Evolutionary conservation across 2,329 filamentous ascomycete species (phyloP).

Genomic region (Aureobasidium uvarum): DNA sequence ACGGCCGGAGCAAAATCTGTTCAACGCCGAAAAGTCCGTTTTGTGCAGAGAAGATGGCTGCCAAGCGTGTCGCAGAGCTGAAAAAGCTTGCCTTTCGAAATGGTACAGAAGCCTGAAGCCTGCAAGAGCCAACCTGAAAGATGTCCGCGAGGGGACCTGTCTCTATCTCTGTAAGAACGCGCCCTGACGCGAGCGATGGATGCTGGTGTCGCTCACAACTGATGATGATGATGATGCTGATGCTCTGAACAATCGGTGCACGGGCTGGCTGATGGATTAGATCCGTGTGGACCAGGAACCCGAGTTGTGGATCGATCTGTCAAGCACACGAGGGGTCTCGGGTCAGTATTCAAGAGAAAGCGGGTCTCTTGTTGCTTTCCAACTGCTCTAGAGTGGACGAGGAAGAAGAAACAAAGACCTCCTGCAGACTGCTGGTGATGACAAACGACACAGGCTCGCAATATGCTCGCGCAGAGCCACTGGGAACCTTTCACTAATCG

Average conservation of each 20-base stretch:
- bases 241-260: slow-evolving; percentile 9
- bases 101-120: not conserved
- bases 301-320: slow-evolving; percentile 23
- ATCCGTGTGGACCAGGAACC: slow-evolving; percentile 26
- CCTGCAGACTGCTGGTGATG: slow-evolving; percentile 3
- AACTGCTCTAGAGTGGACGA: slow-evolving; percentile 5
- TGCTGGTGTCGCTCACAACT: slow-evolving; percentile 11
- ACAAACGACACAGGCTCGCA: slow-evolving; percentile 10
- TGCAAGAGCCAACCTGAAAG: not conserved
- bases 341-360: slow-evolving; percentile 11
- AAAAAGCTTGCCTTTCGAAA: slow-evolving; percentile 3
- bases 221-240: slow-evolving; percentile 19
- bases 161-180: slow-evolving; percentile 17
- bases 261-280: slow-evolving; percentile 23
- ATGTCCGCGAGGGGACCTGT: not conserved
- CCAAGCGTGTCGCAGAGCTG: slow-evolving; percentile 16
- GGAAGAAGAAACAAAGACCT: not conserved
- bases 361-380: slow-evolving; percentile 6
- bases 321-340: slow-evolving; percentile 23
- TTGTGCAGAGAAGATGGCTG: not conserved
- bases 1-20: slow-evolving; percentile 24
- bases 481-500: slow-evolving; percentile 24
- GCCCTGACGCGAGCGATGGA: slow-evolving; percentile 20
- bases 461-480: not conserved
- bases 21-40: slow-evolving; percentile 25